Conservation (phyloP, 73 alveolate species). For the Tetrahymena elliotti region DNA sequence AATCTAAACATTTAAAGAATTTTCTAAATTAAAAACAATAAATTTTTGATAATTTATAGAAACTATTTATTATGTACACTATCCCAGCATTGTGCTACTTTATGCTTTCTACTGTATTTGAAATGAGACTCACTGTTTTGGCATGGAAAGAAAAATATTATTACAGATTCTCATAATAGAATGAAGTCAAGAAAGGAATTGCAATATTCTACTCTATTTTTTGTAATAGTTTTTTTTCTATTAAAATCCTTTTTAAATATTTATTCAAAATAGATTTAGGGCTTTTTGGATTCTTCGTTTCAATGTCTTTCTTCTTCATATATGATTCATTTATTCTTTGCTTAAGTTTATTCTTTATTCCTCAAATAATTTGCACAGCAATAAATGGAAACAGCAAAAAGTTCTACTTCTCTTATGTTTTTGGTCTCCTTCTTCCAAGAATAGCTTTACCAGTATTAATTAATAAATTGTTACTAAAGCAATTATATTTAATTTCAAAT, state of each 20-base stretch:
- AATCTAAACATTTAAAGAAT: background rate
- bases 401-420: background rate
- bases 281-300: background rate
- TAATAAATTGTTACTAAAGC: background rate
- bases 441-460: background rate
- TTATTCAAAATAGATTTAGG: background rate
- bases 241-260: background rate
- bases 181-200: background rate
- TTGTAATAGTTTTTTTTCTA: background rate
- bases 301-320: background rate
- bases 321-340: background rate
- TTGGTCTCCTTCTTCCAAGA: background rate
- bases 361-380: background rate
- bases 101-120: background rate
- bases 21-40: background rate
- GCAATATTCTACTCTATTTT: background rate
- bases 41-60: background rate
- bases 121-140: background rate
- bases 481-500: background rate
- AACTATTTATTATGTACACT: background rate
- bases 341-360: background rate
- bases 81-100: background rate
- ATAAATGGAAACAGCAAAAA: background rate
- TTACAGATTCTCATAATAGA: background rate
- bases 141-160: background rate